Evolutionary conservation across 129 eudicot species (phyloP), one percentile per base, ranked within the genome.

Genomic region (Cynara cardunculus): DNA sequence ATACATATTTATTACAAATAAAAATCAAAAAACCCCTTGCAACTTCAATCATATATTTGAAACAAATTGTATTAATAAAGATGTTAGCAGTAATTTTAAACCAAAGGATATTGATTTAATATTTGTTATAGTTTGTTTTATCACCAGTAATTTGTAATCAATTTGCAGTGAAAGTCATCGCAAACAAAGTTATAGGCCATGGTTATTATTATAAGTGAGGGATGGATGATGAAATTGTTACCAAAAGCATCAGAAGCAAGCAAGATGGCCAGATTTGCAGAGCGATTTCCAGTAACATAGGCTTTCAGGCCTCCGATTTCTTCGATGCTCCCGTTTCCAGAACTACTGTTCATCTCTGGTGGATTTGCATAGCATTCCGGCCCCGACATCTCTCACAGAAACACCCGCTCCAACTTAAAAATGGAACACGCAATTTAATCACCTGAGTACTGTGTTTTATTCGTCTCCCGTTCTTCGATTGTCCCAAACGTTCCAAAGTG

Each of bases 171-270:
- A 7, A 35, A 35, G 41, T 35, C 7, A 35, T 35, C 41, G 41
- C 41, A 35, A 35, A 35, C 41, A 11, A 31, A 31, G 6, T 31
- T 18, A 3, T 5, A 30, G 46, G 3, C 24, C 14, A 69, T 30
- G 41, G 25, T 28, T n/a, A 6, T 27, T 28, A 56, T 26, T 22
- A 3, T 3, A n/a, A 22, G 14, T 18, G 28, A 32, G 64, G 5
- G 24, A 22, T 66, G 14, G 66, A 61, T 8, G 34, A 66, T 66
- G 56, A 39, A 7, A 32, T 32, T 32, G 0, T 32, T 71, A 91
- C 96, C 96, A 64, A 78, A 89, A 71, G 87, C 87, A 56, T 91
- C 93, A 25, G 88, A 67, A 79, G 83, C 9, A 53, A 91, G 84
- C 67, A 91, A 74, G 25, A 91, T 37, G 26, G 91, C 91, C 46